These are phyloP conservation scores for Candida mattraensis DNA, from an alignment of 805 yeast species.

Conservation along the genomic window DNA sequence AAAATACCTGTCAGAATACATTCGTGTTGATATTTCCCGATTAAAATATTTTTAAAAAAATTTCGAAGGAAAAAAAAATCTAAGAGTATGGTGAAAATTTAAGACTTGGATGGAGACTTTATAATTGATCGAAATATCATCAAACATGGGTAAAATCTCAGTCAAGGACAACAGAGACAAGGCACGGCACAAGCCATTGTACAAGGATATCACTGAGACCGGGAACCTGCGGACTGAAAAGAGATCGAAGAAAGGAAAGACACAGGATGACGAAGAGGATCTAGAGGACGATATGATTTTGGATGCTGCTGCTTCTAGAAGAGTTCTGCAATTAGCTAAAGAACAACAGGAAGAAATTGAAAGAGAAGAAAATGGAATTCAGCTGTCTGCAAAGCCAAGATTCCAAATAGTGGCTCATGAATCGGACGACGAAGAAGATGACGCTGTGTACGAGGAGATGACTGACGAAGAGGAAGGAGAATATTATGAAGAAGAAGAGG, in stretches of 20 bases:
- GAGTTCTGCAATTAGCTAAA: constrained; percentile 82
- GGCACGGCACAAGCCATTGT: constrained; percentile 79
- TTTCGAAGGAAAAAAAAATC: constrained; percentile 4
- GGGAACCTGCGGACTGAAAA: constrained; percentile 59
- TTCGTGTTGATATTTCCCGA: constrained; percentile 10
- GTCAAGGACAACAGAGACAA: constrained; percentile 51
- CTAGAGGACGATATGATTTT: constrained; percentile 62
- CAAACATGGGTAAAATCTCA: constrained; percentile 63
- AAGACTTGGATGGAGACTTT: background rate
- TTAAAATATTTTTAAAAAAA: constrained; percentile 13
- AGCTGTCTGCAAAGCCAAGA: constrained; percentile 28
- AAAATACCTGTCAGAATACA: constrained; percentile 11
- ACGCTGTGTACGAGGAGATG: constrained; percentile 30
- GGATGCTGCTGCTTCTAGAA: constrained; percentile 81
- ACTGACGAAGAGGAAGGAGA: constrained; percentile 39
- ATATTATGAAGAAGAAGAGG: constrained; percentile 51
- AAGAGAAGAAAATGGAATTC: constrained; percentile 51
- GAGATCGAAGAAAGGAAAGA: constrained; percentile 23
- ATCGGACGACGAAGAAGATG: constrained; percentile 34
- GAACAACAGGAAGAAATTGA: constrained; percentile 92
- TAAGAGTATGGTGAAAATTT: background rate
- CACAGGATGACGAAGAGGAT: constrained; percentile 39
- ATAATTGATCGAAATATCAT: constrained; percentile 2
- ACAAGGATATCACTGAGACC: constrained; percentile 72
- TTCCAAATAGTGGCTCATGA: constrained; percentile 35